Conservation (phyloP, 805 yeast species). For the Saccharomycopsis fibuligera region DNA sequence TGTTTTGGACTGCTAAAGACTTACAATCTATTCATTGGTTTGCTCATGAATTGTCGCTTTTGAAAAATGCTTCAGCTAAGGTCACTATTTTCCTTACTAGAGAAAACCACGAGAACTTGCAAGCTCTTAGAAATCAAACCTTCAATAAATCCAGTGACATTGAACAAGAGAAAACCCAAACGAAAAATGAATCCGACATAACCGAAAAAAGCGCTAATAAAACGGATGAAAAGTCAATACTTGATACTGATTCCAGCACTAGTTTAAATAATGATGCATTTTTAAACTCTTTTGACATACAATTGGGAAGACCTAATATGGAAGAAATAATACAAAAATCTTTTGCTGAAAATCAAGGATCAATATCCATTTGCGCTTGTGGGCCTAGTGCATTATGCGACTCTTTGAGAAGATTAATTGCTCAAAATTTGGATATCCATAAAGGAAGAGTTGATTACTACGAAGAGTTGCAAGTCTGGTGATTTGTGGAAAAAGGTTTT, state of each 20-base stretch:
- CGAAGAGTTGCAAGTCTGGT: slow-evolving; percentile 18
- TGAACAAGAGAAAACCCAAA: too few species aligned
- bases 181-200: too few species aligned
- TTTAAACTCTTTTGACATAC: too few species aligned
- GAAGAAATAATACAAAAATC: too few species aligned
- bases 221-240: too few species aligned
- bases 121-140: background rate
- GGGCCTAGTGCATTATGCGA: slow-evolving; percentile 16
- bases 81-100: background rate
- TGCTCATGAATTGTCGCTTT: slow-evolving; percentile 31
- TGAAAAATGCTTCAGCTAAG: background rate
- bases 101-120: slow-evolving; percentile 8
- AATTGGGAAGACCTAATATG: too few species aligned
- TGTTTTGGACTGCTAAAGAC: slow-evolving; percentile 60
- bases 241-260: too few species aligned
- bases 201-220: too few species aligned
- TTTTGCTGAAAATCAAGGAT: background rate
- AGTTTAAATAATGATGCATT: too few species aligned
- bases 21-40: slow-evolving; percentile 45
- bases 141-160: too few species aligned
- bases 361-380: slow-evolving; percentile 10
- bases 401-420: slow-evolving; percentile 4
- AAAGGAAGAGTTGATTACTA: slow-evolving; percentile 17
- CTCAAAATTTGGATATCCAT: background rate
- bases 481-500: background rate